Percentiles rank a stretch among this genome's conserved stretches.
phyloP scores from a whole-genome alignment of 495 filamentous ascomycete genomes.

The Chaetomium tenue region DNA sequence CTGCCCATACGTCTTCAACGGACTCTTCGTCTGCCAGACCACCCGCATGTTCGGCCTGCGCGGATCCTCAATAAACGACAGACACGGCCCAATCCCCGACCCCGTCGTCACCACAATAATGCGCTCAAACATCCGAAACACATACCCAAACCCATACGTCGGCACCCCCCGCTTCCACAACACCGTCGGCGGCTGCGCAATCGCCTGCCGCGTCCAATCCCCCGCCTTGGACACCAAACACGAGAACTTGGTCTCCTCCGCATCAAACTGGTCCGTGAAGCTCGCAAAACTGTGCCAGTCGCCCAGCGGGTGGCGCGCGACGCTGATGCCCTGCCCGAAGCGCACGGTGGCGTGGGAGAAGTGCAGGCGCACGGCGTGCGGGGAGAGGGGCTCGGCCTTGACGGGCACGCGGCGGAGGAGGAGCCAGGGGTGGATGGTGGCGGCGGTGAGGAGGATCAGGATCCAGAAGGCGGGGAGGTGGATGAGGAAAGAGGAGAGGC shows the following conservation, averaged over 20 bases:
- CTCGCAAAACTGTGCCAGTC: constrained; percentile 84
- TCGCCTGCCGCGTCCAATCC: constrained; percentile 62
- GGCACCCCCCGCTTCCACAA: constrained; percentile 56
- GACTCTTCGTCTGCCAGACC: constrained; percentile 50
- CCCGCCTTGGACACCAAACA: constrained; percentile 65
- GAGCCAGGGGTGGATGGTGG: constrained; percentile 66
- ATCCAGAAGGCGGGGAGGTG: constrained; percentile 67
- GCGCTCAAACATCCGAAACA: constrained; percentile 58
- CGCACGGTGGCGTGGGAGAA: constrained; percentile 56
- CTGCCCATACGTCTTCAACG: constrained; percentile 45
- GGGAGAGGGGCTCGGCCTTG: constrained; percentile 59
- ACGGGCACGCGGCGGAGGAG: constrained; percentile 62
- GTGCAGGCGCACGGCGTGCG: constrained; percentile 67
- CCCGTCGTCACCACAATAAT: constrained; percentile 68
- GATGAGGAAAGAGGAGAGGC: constrained; percentile 45
- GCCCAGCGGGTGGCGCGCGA: constrained; percentile 57
- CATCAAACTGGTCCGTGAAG: constrained; percentile 54
- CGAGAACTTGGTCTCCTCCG: constrained; percentile 50
- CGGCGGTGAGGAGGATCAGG: constrained; percentile 56
- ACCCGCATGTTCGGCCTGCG: constrained; percentile 36
- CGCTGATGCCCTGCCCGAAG: constrained; percentile 50
- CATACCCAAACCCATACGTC: constrained; percentile 61
- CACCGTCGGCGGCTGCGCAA: constrained; percentile 52
- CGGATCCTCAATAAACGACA: constrained; percentile 43
- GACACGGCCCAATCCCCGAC: constrained; percentile 65